phyloP scores from a whole-genome alignment of 192 early-diverging fungal species.

The Coemansia sp. region DNA sequence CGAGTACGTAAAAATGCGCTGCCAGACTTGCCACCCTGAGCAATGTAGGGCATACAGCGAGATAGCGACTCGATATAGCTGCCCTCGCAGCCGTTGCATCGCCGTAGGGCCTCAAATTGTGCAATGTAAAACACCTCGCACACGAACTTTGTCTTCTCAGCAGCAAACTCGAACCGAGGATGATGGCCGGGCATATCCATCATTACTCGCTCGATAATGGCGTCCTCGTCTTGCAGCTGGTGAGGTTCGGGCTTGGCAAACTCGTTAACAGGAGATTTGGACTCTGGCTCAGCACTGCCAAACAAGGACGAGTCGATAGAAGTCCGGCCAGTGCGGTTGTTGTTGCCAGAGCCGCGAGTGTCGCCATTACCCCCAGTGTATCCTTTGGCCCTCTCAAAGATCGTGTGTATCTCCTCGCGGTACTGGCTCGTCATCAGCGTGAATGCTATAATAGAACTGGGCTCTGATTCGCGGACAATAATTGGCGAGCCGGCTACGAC shows the following conservation, averaged over 20 bases:
- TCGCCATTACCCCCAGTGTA: neutral
- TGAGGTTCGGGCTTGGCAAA: constrained; percentile 19
- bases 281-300: neutral
- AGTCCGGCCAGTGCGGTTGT: neutral
- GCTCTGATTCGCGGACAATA: constrained; percentile 90
- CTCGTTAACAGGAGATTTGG: constrained; percentile 31
- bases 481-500: constrained; percentile 84
- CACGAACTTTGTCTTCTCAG: constrained; percentile 75
- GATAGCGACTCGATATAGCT: constrained; percentile 85
- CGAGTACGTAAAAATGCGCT: constrained; percentile 88
- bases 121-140: constrained; percentile 93
- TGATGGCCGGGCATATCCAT: constrained; percentile 45
- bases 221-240: constrained; percentile 14
- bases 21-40: constrained; percentile 89
- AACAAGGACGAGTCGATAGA: neutral
- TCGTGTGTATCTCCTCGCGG: constrained; percentile 30
- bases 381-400: constrained; percentile 33
- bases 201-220: constrained; percentile 38
- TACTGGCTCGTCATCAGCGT: constrained; percentile 68
- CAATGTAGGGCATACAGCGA: constrained; percentile 85
- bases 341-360: neutral
- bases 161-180: constrained; percentile 62
- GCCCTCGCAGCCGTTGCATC: constrained; percentile 81
- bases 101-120: constrained; percentile 89
- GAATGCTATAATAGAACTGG: constrained; percentile 91